Evolutionary conservation across 1,284 basidiomycete species (phyloP), one percentile per base, ranked within the genome.

Genomic region (Quambalaria eucalypti): DNA sequence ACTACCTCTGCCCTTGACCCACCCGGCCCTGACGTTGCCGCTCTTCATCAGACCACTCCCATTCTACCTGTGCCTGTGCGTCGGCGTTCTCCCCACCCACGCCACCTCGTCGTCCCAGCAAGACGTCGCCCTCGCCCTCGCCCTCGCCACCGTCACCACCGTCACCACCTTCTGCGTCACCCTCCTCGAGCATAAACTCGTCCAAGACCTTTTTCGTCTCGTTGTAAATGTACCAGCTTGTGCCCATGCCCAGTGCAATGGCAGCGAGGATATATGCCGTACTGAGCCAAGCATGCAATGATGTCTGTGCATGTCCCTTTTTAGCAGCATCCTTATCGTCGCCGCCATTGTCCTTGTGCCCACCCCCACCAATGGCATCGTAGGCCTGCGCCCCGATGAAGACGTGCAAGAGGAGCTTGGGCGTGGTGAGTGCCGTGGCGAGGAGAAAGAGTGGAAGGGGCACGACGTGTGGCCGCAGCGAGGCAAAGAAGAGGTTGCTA

Each of bases 371-470:
- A 52, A 73, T 66, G 2, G 73, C 52, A 48, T 68, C 55, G 42
- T 60, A 72, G 57, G 69, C 62, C 16, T 63, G 51, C 4, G 65
- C 63, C 2, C 72, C 71, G 47, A 73, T 39, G 51, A 65, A 74
- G 28, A 73, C 65, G 44, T 73, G 72, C 10, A 74, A 23, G 19
- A 72, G 47, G n/a, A 74, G 54, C 38, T 71, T 73, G 16, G 72
- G 72, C 4, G 69, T 66, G 42, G 68, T 69, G 10, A 62, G 29
- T 9, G 61, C 54, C 1, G 71, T 68, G 4, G 71, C 66, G 7
- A 62, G n/a, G 19, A 72, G 14, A 42, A 66, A 73, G n/a, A 64
- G 59, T 4, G 46, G 28, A 26, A 65, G 57, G 0, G 58, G 30
- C 1, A 74, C 57, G 1, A 68, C 57, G 21, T 26, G 12, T 25